These are phyloP conservation scores for Auricularia heimuer DNA, from an alignment of 768 basidiomycete species.

Conservation along the genomic window DNA sequence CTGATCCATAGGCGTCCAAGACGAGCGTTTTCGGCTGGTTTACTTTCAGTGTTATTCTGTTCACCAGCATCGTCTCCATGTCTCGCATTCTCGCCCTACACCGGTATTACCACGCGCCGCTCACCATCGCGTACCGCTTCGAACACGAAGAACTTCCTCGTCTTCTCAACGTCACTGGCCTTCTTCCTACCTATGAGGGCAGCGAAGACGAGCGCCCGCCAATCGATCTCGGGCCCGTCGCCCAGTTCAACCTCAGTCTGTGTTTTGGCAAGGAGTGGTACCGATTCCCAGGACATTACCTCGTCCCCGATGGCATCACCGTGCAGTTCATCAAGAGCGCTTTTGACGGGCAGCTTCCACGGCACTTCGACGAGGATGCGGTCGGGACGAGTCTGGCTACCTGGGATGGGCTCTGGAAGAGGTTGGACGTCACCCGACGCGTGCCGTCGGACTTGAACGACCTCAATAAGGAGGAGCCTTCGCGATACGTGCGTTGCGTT, in stretches of 20 bases:
- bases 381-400: conserved; percentile 17
- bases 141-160: conserved; percentile 73
- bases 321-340: conserved; percentile 89
- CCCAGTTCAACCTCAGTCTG: conserved; percentile 58
- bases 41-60: conserved; percentile 60
- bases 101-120: conserved; percentile 85
- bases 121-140: conserved; percentile 59
- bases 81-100: conserved; percentile 75
- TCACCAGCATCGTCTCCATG: conserved; percentile 59
- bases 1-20: conserved; percentile 54
- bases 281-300: conserved; percentile 83
- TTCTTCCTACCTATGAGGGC: conserved; percentile 37
- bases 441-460: conserved; percentile 73
- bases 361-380: conserved; percentile 47
- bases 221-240: conserved; percentile 60
- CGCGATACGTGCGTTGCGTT: conserved; percentile 58
- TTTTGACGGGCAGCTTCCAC: conserved; percentile 82
- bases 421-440: conserved; percentile 55
- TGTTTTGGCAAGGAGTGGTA: conserved; percentile 97
- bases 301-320: conserved; percentile 72
- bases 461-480: conserved; percentile 66
- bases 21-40: conserved; percentile 65
- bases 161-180: conserved; percentile 62
- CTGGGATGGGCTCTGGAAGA: conserved; percentile 19
- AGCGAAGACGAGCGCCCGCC: conserved; percentile 30